Evolutionary conservation across 768 basidiomycete species (phyloP).

Genomic region (Xerocomellus amylosporus): DNA sequence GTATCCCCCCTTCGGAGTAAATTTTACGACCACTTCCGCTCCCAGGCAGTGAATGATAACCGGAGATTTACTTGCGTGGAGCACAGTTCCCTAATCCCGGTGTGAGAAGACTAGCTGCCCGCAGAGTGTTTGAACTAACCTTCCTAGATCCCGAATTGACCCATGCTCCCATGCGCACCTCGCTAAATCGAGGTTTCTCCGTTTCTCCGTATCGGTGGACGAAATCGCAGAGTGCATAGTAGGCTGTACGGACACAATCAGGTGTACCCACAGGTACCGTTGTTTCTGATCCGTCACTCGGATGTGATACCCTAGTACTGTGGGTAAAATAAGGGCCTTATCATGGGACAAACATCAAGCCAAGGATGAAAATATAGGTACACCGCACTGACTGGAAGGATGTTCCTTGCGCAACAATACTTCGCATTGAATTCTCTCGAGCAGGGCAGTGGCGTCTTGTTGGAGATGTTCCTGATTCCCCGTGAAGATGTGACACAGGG

Average conservation of each 20-base stretch:
- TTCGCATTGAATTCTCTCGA: conserved; percentile 41
- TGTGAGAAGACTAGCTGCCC: background rate
- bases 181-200: conserved; percentile 31
- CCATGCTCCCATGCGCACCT: conserved; percentile 42
- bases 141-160: conserved; percentile 37
- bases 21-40: conserved; percentile 19
- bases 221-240: conserved; percentile 29
- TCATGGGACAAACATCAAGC: conserved; percentile 2
- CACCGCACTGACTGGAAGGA: conserved; percentile 17
- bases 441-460: conserved; percentile 34
- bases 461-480: conserved; percentile 45
- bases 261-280: conserved; percentile 28
- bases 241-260: conserved; percentile 18
- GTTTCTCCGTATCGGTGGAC: conserved; percentile 37
- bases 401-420: conserved; percentile 22
- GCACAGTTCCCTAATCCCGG: conserved; percentile 20
- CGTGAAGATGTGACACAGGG: conserved; percentile 46
- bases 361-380: background rate
- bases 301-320: conserved; percentile 12
- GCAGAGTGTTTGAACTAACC: conserved; percentile 19
- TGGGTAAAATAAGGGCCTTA: conserved; percentile 31
- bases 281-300: conserved; percentile 9
- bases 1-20: conserved; percentile 29
- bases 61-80: conserved; percentile 23
- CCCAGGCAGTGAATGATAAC: conserved; percentile 28